phyloP scores from a whole-genome alignment of 2,329 filamentous ascomycete genomes.

The Stagonosporopsis tanaceti region DNA sequence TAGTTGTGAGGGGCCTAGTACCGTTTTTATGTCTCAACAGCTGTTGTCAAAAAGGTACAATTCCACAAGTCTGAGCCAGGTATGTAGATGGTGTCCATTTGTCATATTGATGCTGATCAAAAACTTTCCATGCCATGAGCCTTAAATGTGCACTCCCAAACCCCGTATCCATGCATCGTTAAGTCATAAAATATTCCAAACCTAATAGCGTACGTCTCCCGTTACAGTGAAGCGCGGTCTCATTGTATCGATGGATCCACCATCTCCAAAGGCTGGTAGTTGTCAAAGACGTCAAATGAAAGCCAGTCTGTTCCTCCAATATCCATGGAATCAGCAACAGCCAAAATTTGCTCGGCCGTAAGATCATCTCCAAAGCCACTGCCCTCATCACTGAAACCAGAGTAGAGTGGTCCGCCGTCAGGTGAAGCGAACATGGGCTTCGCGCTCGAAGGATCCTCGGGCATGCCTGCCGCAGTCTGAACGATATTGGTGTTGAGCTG shows the following conservation, averaged over 20 bases:
- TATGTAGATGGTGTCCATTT: background rate
- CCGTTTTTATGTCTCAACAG: too few species aligned
- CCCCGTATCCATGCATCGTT: background rate
- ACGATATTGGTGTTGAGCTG: slow-evolving; percentile 7
- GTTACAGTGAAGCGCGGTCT: background rate
- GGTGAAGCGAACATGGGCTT: slow-evolving; percentile 18
- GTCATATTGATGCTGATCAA: too few species aligned
- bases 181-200: background rate
- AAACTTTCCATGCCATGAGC: too few species aligned
- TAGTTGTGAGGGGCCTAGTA: too few species aligned
- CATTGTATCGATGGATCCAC: slow-evolving; percentile 24
- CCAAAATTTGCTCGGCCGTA: slow-evolving; percentile 58
- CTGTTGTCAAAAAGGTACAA: too few species aligned
- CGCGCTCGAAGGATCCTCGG: slow-evolving; percentile 19
- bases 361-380: slow-evolving; percentile 49
- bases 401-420: slow-evolving; percentile 23
- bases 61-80: background rate
- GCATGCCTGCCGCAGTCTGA: slow-evolving; percentile 5
- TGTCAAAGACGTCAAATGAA: slow-evolving; percentile 56
- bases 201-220: background rate
- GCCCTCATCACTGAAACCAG: slow-evolving; percentile 32
- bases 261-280: slow-evolving; percentile 34
- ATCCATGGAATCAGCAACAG: slow-evolving; percentile 59
- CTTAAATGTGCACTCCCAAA: background rate
- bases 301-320: slow-evolving; percentile 56